Conservation (phyloP, 495 filamentous ascomycete species). For the Amorphotheca resinae region DNA sequence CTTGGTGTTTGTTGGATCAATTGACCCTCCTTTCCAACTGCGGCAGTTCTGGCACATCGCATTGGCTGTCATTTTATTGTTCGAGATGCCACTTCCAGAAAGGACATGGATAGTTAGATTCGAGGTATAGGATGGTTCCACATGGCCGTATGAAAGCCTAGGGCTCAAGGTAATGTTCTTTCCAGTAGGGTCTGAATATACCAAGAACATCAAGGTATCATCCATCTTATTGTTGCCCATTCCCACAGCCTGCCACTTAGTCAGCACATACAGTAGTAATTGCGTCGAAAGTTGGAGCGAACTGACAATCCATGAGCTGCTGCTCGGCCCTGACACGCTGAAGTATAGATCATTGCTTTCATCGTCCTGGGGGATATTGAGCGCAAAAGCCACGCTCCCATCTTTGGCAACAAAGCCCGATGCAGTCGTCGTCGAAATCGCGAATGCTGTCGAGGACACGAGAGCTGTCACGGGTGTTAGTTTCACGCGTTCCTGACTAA, state of each 20-base stretch:
- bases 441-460: slow-evolving; percentile 4
- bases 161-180: slow-evolving; percentile 39
- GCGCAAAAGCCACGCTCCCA: slow-evolving; percentile 12
- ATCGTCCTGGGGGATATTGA: slow-evolving; percentile 16
- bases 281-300: not conserved
- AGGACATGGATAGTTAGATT: slow-evolving; percentile 28
- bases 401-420: slow-evolving; percentile 15
- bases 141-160: slow-evolving; percentile 29
- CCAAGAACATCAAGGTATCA: slow-evolving; percentile 37
- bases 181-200: slow-evolving; percentile 31
- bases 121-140: slow-evolving; percentile 34
- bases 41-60: slow-evolving; percentile 37
- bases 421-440: slow-evolving; percentile 1
- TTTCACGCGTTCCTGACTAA: slow-evolving; percentile 1
- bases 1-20: slow-evolving; percentile 26
- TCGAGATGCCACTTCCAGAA: slow-evolving; percentile 29
- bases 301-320: slow-evolving; percentile 17
- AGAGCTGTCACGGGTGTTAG: slow-evolving; percentile 4
- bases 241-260: slow-evolving; percentile 29
- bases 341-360: slow-evolving; percentile 16
- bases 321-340: slow-evolving; percentile 8
- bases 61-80: slow-evolving; percentile 33
- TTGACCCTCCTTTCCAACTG: slow-evolving; percentile 27
- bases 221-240: slow-evolving; percentile 38
- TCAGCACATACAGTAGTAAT: not conserved